These are phyloP conservation scores for Fusarium foetens DNA, from an alignment of 2,329 filamentous ascomycete genomes.

Conservation along the genomic window DNA sequence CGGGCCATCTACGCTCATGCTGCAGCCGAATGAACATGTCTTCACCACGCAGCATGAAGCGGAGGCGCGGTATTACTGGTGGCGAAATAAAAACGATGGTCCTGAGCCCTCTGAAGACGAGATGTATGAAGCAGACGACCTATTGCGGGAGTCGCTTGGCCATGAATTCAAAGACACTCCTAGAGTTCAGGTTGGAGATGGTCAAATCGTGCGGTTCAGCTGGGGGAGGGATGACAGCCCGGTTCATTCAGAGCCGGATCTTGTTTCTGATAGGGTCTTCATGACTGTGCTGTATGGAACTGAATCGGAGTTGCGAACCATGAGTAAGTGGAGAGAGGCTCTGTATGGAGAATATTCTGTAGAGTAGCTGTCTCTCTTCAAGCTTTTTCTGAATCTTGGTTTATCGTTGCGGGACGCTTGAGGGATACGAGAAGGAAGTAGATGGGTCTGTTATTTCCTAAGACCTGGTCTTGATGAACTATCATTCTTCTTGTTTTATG, in stretches of 20 bases:
- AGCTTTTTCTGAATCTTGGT: rapidly evolving
- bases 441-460: rapidly evolving
- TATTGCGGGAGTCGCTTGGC: not conserved
- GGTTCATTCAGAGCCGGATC: constrained; percentile 1
- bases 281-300: constrained; percentile 5
- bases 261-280: not conserved
- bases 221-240: not conserved
- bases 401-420: rapidly evolving
- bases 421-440: no score
- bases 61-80: not conserved
- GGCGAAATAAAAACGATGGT: rapidly evolving
- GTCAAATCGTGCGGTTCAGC: not conserved
- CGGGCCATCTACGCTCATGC: not conserved
- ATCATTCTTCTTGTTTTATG: not conserved
- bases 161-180: not conserved
- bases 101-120: not conserved
- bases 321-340: not conserved
- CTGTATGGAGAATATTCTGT: not conserved
- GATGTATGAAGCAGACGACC: not conserved
- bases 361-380: not conserved
- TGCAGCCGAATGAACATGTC: not conserved
- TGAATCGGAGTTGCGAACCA: not conserved
- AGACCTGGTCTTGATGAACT: rapidly evolving
- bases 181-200: not conserved
- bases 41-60: not conserved